A percentile compares a stretch with the other conserved stretches of the same genome.
Conservation (phyloP, 2,329 filamentous ascomycete species). For the Chrysosphaeria jannelii region DNA sequence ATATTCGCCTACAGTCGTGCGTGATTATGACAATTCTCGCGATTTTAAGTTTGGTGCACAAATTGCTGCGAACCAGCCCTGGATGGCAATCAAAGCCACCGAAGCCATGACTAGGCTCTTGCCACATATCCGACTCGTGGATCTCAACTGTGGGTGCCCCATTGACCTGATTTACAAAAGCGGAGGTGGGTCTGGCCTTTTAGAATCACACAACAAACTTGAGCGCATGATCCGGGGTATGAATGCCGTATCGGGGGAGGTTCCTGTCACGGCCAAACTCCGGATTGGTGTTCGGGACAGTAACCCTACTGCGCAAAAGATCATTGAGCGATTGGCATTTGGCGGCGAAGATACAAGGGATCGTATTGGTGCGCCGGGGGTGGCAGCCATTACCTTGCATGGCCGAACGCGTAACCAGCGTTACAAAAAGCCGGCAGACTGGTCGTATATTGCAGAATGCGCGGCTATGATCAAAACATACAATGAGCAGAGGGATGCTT, state of each 20-base stretch:
- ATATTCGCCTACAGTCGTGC: conserved; percentile 27
- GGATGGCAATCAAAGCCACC: conserved; percentile 66
- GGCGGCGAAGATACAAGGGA: conserved; percentile 44
- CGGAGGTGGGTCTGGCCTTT: conserved; percentile 67
- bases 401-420: conserved; percentile 81
- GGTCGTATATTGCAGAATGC: conserved; percentile 79
- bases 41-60: conserved; percentile 81
- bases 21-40: conserved; percentile 50
- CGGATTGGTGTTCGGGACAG: conserved; percentile 65
- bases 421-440: conserved; percentile 79
- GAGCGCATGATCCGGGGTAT: conserved; percentile 90
- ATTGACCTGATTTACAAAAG: conserved; percentile 79
- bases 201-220: conserved; percentile 67
- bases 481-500: conserved; percentile 31
- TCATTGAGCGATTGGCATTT: conserved; percentile 58
- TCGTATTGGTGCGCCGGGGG: conserved; percentile 44
- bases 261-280: conserved; percentile 86
- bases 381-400: conserved; percentile 86
- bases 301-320: conserved; percentile 42
- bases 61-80: conserved; percentile 75
- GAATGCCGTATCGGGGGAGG: conserved; percentile 72
- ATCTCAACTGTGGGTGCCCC: conserved; percentile 89
- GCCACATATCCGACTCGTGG: conserved; percentile 65
- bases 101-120: conserved; percentile 50
- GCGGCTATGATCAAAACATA: conserved; percentile 58